Evolutionary conservation across 805 yeast species (phyloP).

Genomic region (Saccharomycopsis sp.): DNA sequence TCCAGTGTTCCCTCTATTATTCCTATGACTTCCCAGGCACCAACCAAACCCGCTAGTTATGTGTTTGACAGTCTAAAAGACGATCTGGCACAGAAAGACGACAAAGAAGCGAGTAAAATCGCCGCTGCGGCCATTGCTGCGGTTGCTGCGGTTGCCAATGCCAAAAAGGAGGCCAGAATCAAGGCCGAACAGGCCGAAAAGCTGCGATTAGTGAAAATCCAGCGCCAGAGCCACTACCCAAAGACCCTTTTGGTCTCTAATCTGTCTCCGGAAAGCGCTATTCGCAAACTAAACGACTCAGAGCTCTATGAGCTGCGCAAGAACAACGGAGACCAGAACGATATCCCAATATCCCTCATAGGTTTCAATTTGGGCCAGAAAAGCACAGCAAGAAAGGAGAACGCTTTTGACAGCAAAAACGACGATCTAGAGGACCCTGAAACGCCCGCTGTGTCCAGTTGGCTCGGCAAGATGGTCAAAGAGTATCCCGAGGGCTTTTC

Average conservation of each 20-base stretch:
- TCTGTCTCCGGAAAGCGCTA: not conserved
- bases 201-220: not conserved
- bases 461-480: not conserved
- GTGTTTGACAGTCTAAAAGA: slow-evolving; percentile 1
- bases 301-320: not conserved
- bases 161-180: not conserved
- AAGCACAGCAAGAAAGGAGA: not conserved
- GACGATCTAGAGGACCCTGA: not conserved
- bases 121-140: not conserved
- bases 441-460: no score
- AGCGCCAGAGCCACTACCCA: not conserved
- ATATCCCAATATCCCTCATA: slow-evolving; percentile 13
- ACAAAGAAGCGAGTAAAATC: not conserved
- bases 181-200: not conserved
- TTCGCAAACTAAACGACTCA: not conserved
- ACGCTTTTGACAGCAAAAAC: not conserved
- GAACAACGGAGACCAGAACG: slow-evolving; percentile 8
- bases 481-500: slow-evolving; percentile 44
- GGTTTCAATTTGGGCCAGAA: slow-evolving; percentile 12
- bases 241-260: not conserved
- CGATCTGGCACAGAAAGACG: not conserved
- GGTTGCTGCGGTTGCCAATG: not conserved
- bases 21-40: no score
- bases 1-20: no score
- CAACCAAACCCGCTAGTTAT: not conserved